Evolutionary conservation across 2,329 filamentous ascomycete genomes (phyloP).

Genomic region (Sporothrix curviconia): DNA sequence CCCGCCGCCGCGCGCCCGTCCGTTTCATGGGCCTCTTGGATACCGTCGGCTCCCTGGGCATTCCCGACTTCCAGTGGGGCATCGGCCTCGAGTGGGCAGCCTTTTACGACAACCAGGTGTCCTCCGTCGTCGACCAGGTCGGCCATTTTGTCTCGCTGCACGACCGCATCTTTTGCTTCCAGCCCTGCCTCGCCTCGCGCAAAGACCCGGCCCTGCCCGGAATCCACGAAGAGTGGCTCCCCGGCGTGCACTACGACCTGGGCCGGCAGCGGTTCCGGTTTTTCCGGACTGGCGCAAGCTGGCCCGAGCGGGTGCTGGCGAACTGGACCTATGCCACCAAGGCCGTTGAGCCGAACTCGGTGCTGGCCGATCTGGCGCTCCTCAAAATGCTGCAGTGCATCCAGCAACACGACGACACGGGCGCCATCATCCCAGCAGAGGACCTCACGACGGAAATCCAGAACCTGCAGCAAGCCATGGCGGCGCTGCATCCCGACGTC

Average conservation of each 20-base stretch:
- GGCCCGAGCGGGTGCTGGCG: background rate
- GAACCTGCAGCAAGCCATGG: background rate
- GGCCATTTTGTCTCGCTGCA: conserved; percentile 22
- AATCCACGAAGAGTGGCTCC: conserved; percentile 22
- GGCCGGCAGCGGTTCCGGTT: conserved; percentile 17
- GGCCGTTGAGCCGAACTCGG: conserved; percentile 8
- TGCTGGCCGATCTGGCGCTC: background rate
- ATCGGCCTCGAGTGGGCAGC: conserved; percentile 7
- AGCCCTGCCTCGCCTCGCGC: conserved; percentile 2
- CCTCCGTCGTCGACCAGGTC: conserved; percentile 22
- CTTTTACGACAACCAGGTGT: conserved; percentile 23
- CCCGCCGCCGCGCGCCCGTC: conserved; percentile 16
- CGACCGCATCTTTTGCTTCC: conserved; percentile 11
- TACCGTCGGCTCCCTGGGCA: conserved; percentile 17
- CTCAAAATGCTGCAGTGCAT: conserved; percentile 1
- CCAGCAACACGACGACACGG: conserved; percentile 12
- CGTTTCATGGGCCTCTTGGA: conserved; percentile 23
- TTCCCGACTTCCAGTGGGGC: conserved; percentile 19
- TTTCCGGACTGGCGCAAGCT: background rate
- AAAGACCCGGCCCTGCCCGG: background rate
- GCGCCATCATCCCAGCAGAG: background rate
- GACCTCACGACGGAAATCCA: background rate
- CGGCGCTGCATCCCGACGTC: background rate
- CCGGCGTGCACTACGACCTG: conserved; percentile 23
- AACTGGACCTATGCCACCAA: background rate